Percentiles rank a stretch among this genome's conserved stretches.
phyloP scores from a whole-genome alignment of 306 rosid species.

The Sindora glabra region DNA sequence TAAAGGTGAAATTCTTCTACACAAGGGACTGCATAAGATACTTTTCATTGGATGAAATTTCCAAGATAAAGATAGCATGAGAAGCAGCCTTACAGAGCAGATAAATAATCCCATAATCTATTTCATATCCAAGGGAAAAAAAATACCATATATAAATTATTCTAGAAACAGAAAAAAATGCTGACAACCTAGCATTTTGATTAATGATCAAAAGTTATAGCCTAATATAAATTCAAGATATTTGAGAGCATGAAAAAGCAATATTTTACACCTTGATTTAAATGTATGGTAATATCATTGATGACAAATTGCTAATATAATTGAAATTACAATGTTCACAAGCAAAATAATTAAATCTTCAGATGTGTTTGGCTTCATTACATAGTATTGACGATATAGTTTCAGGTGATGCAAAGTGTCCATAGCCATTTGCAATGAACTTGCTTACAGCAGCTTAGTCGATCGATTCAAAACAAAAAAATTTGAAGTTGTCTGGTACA shows the following conservation, averaged over 20 bases:
- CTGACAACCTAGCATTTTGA: no score
- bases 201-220: background rate
- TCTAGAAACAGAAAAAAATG: no score
- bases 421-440: background rate
- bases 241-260: background rate
- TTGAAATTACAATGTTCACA: background rate
- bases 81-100: no score
- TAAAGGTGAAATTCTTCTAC: no score
- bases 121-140: no score
- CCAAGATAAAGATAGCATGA: no score
- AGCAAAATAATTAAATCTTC: background rate
- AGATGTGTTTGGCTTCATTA: background rate
- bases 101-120: no score
- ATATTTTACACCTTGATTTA: background rate
- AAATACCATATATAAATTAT: no score
- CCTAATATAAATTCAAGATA: background rate
- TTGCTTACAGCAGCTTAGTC: background rate
- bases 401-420: conserved; percentile 7
- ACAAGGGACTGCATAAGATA: no score
- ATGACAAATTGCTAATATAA: background rate
- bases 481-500: conserved; percentile 4
- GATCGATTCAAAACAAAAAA: background rate
- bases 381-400: background rate
- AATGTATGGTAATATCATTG: background rate
- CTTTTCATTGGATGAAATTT: no score